Evolutionary conservation across 179 eudicot species (phyloP).

Genomic region (Drosera spatulata): DNA sequence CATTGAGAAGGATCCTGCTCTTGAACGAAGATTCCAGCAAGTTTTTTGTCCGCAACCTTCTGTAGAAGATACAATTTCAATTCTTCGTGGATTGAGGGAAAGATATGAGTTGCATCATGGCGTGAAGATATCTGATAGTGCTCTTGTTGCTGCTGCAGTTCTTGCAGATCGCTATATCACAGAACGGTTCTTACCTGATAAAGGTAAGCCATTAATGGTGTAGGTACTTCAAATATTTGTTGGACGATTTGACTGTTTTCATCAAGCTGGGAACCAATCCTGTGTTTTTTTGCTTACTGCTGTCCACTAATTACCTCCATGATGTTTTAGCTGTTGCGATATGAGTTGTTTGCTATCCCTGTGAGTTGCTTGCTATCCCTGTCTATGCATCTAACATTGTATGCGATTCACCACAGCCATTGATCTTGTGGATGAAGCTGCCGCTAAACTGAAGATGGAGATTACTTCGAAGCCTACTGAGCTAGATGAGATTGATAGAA

Average conservation of each 20-base stretch:
- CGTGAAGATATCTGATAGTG: slow-evolving; percentile 94
- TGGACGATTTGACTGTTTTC: background rate
- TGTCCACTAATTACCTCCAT: no score
- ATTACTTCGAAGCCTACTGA: slow-evolving; percentile 97
- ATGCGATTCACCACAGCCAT: slow-evolving; percentile 43
- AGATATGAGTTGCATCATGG: slow-evolving; percentile 98
- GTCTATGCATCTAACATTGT: no score
- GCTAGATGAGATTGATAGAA: slow-evolving; percentile 87
- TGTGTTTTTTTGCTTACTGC: background rate
- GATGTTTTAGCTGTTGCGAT: no score
- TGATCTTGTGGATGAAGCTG: slow-evolving; percentile 98
- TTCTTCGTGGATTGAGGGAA: slow-evolving; percentile 93
- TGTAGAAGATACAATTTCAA: slow-evolving; percentile 91
- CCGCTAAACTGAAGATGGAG: slow-evolving; percentile 98
- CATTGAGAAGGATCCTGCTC: slow-evolving; percentile 92
- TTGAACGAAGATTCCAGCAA: slow-evolving; percentile 96
- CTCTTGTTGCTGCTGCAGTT: slow-evolving; percentile 86
- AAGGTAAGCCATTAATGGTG: slow-evolving; percentile 36
- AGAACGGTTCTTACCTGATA: slow-evolving; percentile 92
- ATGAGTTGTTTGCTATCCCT: no score
- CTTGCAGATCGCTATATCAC: slow-evolving; percentile 95
- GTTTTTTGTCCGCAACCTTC: slow-evolving; percentile 87
- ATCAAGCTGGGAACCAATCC: background rate
- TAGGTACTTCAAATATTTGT: background rate
- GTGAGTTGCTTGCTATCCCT: background rate